Evolutionary conservation across 2,329 filamentous ascomycete species (phyloP).

Genomic region (Neurospora crassa): DNA sequence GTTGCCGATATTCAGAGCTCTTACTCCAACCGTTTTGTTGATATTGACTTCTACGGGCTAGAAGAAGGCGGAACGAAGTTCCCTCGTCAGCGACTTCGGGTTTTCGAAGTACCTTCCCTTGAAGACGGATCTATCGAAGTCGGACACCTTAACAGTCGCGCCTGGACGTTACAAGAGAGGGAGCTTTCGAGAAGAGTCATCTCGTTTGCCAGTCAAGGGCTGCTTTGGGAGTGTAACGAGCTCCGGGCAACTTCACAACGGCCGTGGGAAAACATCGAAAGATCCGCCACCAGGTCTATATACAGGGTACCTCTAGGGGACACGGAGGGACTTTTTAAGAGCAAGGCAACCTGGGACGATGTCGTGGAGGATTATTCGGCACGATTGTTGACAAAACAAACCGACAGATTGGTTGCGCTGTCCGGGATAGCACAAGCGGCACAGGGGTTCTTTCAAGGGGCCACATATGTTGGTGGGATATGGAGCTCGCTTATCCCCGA

Average conservation of each 20-base stretch:
- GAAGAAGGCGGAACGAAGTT: neutral
- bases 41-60: neutral
- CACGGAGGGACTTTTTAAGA: neutral
- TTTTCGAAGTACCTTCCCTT: neutral
- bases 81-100: neutral
- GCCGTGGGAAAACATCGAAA: neutral
- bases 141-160: neutral
- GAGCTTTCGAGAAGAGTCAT: neutral
- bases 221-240: neutral
- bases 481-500: rapidly evolving
- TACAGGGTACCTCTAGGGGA: too few species aligned
- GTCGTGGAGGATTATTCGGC: neutral
- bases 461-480: neutral
- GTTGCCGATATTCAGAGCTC: neutral
- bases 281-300: neutral
- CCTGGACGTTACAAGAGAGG: neutral
- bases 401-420: neutral
- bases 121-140: rapidly evolving
- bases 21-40: neutral
- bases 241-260: neutral
- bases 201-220: neutral
- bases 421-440: neutral
- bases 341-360: rapidly evolving
- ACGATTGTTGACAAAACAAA: neutral
- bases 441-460: neutral